Conservation (phyloP, 768 basidiomycete species). For the Rhizopogon rudus region DNA sequence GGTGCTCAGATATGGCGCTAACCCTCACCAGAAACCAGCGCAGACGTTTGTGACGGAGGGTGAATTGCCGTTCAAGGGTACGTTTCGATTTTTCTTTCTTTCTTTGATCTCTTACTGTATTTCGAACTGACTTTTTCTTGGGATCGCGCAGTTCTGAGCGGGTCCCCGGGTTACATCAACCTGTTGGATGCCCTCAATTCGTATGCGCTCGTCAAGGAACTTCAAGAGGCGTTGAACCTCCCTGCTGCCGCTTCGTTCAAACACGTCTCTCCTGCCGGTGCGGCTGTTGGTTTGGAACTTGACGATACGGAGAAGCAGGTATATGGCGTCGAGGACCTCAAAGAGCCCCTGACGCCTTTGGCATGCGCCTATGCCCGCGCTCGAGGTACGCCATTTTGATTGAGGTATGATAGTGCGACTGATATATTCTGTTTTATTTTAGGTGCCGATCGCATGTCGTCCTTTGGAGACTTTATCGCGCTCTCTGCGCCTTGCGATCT, state of each 20-base stretch:
- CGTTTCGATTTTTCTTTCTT: not conserved
- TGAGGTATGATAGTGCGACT: not conserved
- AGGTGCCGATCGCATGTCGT: conserved; percentile 99
- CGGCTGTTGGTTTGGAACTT: conserved; percentile 85
- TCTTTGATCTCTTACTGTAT: not conserved
- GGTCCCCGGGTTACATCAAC: conserved; percentile 98
- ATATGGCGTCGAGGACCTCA: conserved; percentile 94
- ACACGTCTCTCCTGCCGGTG: conserved; percentile 98
- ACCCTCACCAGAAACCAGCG: conserved; percentile 98
- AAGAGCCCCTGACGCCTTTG: conserved; percentile 81
- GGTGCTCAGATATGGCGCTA: conserved; percentile 90
- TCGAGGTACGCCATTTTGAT: conserved; percentile 51
- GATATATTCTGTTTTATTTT: conserved; percentile 2
- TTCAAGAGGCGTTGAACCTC: conserved; percentile 78
- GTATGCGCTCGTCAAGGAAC: conserved; percentile 91
- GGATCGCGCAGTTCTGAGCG: conserved; percentile 64
- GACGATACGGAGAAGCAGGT: conserved; percentile 86
- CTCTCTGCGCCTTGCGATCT: conserved; percentile 90
- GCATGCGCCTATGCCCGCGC: conserved; percentile 95
- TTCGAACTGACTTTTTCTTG: not conserved
- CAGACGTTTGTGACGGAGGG: conserved; percentile 91
- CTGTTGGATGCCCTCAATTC: conserved; percentile 96
- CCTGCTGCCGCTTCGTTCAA: conserved; percentile 99
- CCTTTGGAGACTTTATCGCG: conserved; percentile 98
- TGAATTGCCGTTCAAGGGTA: conserved; percentile 91